Percentiles rank a stretch among this genome's conserved stretches.
phyloP scores from a whole-genome alignment of 441 rosid genomes.

The Jatropha podagrica region DNA sequence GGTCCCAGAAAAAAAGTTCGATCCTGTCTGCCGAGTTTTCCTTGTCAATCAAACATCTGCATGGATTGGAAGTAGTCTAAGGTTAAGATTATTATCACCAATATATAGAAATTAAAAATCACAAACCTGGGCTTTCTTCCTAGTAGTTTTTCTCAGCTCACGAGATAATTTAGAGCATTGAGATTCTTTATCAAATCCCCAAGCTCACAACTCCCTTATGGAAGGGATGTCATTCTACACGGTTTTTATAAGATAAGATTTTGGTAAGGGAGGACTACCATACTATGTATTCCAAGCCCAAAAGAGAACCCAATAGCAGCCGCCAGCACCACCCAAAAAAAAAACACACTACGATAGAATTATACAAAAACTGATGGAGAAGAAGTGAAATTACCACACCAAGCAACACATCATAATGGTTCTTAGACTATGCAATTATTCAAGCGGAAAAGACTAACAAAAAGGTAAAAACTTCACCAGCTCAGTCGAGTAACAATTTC shows the following conservation, averaged over 20 bases:
- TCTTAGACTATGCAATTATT: not conserved
- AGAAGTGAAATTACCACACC: not conserved
- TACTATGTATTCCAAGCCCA: not conserved
- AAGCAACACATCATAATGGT: not conserved
- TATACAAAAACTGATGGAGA: not conserved
- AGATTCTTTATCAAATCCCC: not conserved
- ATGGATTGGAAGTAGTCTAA: constrained; percentile 10
- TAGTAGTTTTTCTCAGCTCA: not conserved
- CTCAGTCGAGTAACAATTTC: not conserved
- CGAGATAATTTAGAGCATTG: not conserved
- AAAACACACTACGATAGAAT: not conserved
- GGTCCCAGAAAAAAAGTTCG: constrained; percentile 9
- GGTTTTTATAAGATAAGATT: not conserved
- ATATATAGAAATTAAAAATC: constrained; percentile 1
- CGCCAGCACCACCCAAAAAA: not conserved
- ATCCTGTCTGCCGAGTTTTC: constrained; percentile 12
- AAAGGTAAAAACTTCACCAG: not conserved
- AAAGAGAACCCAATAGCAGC: not conserved
- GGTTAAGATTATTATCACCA: constrained; percentile 17
- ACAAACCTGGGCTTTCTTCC: not conserved
- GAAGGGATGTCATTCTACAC: not conserved
- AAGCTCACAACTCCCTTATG: no score
- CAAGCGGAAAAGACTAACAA: not conserved
- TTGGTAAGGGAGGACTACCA: not conserved
- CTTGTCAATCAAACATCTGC: constrained; percentile 43